A percentile compares a stretch with the other conserved stretches of the same genome.
These are phyloP conservation scores for Castanospermum australe DNA, from an alignment of 306 rosid genomes.

Conservation along the genomic window DNA sequence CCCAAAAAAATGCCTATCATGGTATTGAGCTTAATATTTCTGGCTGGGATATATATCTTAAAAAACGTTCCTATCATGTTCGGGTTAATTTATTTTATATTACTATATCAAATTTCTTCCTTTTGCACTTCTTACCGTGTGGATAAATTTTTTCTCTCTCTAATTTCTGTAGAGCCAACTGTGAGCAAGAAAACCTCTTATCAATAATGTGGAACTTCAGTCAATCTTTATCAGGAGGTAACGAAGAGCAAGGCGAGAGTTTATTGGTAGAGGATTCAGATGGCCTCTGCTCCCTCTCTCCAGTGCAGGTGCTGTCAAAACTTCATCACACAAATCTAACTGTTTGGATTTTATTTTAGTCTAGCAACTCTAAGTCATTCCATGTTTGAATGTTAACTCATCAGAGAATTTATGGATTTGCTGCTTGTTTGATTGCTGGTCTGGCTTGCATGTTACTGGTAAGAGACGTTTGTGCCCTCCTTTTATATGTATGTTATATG, in stretches of 20 bases:
- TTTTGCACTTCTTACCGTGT: neutral
- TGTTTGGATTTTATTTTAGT: conserved; percentile 6
- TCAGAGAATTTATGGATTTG: conserved; percentile 88
- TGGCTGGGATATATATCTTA: neutral
- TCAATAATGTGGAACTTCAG: conserved; percentile 64
- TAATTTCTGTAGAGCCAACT: neutral
- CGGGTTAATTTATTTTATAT: neutral
- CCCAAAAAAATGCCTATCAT: neutral
- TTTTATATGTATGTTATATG: neutral
- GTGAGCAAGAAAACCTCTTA: conserved; percentile 15
- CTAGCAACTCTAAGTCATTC: conserved; percentile 17
- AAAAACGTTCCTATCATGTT: neutral
- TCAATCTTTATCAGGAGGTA: conserved; percentile 36
- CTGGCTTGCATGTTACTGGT: conserved; percentile 81
- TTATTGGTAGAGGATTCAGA: conserved; percentile 68
- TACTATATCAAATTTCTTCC: neutral
- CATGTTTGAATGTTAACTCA: conserved; percentile 35
- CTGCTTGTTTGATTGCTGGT: conserved; percentile 73
- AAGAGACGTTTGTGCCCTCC: conserved; percentile 27
- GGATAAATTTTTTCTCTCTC: neutral
- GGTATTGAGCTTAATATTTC: neutral
- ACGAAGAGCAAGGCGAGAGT: conserved; percentile 55
- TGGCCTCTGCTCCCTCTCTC: conserved; percentile 60
- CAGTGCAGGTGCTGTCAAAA: conserved; percentile 63
- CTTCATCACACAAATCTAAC: neutral